Conservation (phyloP, 208 protist genomes). For the Leishmania guyanensis region DNA sequence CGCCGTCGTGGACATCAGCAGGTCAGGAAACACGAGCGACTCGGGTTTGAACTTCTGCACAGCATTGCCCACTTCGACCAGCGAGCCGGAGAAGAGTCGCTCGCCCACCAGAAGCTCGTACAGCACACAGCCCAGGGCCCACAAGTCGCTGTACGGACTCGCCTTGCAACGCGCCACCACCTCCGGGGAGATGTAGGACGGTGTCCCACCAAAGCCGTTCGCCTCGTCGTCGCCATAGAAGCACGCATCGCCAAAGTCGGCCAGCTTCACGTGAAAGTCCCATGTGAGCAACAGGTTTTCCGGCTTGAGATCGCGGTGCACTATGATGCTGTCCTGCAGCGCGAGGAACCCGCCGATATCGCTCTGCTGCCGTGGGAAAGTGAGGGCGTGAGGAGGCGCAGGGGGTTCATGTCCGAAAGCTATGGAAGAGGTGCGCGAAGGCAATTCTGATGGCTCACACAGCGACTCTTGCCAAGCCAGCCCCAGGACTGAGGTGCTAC, state of each 20-base stretch:
- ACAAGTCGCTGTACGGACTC: conserved; percentile 95
- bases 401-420: not conserved
- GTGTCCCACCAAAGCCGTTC: conserved; percentile 73
- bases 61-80: conserved; percentile 37
- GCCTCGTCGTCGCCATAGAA: conserved; percentile 68
- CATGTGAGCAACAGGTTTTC: conserved; percentile 87
- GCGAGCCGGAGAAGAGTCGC: conserved; percentile 25
- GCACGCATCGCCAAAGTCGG: conserved; percentile 78
- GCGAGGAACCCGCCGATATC: conserved; percentile 7
- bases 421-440: not conserved
- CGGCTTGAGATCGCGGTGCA: conserved; percentile 87
- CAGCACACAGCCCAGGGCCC: conserved; percentile 99
- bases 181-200: conserved; percentile 81
- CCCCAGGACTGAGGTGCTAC: not conserved
- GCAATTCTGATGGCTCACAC: not conserved
- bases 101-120: conserved; percentile 57
- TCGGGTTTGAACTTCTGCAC: conserved; percentile 55
- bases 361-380: conserved; percentile 4
- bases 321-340: conserved; percentile 49
- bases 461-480: not conserved
- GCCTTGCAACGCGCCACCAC: conserved; percentile 87
- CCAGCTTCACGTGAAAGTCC: conserved; percentile 67
- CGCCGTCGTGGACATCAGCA: conserved; percentile 19
- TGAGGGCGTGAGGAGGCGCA: not conserved
- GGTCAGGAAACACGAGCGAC: conserved; percentile 54